A percentile compares a stretch with the other conserved stretches of the same genome.
phyloP scores from a whole-genome alignment of 2,329 filamentous ascomycete genomes.

The Apiospora rasikravindrae region DNA sequence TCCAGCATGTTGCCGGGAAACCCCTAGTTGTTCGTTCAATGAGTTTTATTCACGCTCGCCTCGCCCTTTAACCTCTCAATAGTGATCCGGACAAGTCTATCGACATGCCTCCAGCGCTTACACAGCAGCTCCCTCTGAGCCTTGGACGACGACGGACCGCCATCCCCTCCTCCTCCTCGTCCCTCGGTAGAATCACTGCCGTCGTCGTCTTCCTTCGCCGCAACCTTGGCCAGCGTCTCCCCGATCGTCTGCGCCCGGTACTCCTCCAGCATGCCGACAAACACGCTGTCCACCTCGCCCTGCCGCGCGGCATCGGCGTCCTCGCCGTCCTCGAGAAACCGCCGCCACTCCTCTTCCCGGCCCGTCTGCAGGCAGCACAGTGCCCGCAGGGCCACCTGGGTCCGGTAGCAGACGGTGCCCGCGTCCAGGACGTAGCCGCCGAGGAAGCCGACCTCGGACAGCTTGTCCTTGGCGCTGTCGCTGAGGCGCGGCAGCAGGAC shows the following conservation, averaged over 20 bases:
- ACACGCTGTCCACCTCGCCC: conserved; percentile 42
- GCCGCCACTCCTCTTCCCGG: conserved; percentile 46
- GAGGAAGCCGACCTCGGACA: conserved; percentile 55
- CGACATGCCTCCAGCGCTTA: conserved; percentile 50
- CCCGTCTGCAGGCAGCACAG: conserved; percentile 35
- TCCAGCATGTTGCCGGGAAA: background rate
- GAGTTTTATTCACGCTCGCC: background rate
- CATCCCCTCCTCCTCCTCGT: no score
- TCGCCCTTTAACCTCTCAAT: conserved; percentile 38
- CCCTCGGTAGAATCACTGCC: conserved; percentile 25
- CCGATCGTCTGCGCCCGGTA: conserved; percentile 41
- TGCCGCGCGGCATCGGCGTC: conserved; percentile 53
- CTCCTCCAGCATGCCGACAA: conserved; percentile 45
- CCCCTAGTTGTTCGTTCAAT: background rate
- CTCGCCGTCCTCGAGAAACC: conserved; percentile 48
- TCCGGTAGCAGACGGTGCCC: conserved; percentile 58
- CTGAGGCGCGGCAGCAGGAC: conserved; percentile 48
- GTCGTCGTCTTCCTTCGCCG: conserved; percentile 33
- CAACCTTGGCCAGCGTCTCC: conserved; percentile 37
- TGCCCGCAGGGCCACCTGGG: conserved; percentile 57
- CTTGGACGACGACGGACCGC: conserved; percentile 15
- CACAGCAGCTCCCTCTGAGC: conserved; percentile 45
- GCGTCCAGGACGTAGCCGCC: conserved; percentile 58
- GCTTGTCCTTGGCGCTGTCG: conserved; percentile 28
- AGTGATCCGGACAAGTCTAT: conserved; percentile 42